Evolutionary conservation across 768 basidiomycete genomes (phyloP).

Genomic region (Agrocybe pediades): DNA sequence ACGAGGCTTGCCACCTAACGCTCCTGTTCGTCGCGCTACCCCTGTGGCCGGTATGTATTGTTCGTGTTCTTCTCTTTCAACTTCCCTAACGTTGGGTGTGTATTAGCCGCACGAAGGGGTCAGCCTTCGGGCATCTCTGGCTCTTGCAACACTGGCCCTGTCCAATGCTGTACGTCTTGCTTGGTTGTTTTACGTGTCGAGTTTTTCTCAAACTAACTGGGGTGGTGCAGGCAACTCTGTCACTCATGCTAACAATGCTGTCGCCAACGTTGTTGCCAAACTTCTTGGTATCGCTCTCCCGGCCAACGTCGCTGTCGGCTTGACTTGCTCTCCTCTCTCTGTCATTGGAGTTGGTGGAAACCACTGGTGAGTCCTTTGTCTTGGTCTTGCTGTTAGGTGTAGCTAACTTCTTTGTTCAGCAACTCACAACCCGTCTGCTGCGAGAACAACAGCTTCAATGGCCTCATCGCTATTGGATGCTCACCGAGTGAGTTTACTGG

Average conservation of each 20-base stretch:
- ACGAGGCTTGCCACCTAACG: slow-evolving; percentile 50
- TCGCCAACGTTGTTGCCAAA: slow-evolving; percentile 20
- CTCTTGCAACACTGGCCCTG: slow-evolving; percentile 42
- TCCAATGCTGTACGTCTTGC: slow-evolving; percentile 47
- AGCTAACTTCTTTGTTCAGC: background rate
- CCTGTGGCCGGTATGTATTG: slow-evolving; percentile 31
- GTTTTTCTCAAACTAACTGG: background rate
- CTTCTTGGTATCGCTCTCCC: slow-evolving; percentile 34
- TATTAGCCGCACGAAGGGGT: slow-evolving; percentile 34
- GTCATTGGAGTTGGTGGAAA: slow-evolving; percentile 31
- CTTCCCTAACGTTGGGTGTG: background rate
- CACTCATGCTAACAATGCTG: slow-evolving; percentile 11
- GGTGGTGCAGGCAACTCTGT: slow-evolving; percentile 28
- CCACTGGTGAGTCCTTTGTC: slow-evolving; percentile 28
- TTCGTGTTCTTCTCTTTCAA: background rate
- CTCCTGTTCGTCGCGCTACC: slow-evolving; percentile 43
- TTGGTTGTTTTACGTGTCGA: background rate
- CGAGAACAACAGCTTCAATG: slow-evolving; percentile 42
- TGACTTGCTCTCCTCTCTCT: slow-evolving; percentile 36
- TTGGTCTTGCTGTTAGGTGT: background rate
- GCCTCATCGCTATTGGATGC: slow-evolving; percentile 45
- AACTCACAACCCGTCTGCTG: slow-evolving; percentile 52
- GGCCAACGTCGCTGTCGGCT: slow-evolving; percentile 27
- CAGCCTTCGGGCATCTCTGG: slow-evolving; percentile 35
- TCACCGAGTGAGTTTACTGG: slow-evolving; percentile 37